A percentile compares a stretch with the other conserved stretches of the same genome.
phyloP scores from a whole-genome alignment of 148 eudicot genomes.

The Polygonum maritimum region DNA sequence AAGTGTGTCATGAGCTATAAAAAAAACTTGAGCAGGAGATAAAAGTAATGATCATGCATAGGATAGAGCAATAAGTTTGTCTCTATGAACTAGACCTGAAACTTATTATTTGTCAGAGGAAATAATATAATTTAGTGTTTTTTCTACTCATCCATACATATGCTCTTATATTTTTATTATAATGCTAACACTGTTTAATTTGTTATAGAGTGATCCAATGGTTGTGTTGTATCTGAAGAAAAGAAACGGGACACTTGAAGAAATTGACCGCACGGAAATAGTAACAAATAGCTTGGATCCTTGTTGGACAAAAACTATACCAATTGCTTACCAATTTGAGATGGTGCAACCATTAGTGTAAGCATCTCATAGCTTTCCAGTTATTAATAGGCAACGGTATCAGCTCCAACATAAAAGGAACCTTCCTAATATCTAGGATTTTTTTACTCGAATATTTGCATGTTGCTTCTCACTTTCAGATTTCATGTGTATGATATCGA shows the following conservation, averaged over 20 bases:
- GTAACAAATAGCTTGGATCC: conserved; percentile 75
- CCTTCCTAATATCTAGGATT: background rate
- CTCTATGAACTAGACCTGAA: background rate
- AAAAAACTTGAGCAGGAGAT: background rate
- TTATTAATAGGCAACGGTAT: background rate
- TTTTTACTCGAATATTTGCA: background rate
- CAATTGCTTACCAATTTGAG: conserved; percentile 76
- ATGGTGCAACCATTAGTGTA: conserved; percentile 74
- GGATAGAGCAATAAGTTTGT: background rate
- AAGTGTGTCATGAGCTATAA: background rate
- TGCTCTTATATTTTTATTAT: background rate
- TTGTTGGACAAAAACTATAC: conserved; percentile 63
- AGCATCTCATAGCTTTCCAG: conserved; percentile 8
- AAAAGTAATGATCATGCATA: background rate
- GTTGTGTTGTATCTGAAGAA: conserved; percentile 68
- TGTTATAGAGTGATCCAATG: conserved; percentile 89
- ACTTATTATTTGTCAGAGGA: background rate
- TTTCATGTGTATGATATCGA: conserved; percentile 79
- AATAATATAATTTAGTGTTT: background rate
- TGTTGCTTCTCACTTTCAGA: conserved; percentile 30
- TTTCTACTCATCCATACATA: background rate
- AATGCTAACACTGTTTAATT: background rate
- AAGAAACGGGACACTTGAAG: conserved; percentile 61
- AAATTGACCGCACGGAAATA: conserved; percentile 92
- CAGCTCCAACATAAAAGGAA: background rate